phyloP scores from a whole-genome alignment of 345 rosid species.

The Lepidium didymum region DNA sequence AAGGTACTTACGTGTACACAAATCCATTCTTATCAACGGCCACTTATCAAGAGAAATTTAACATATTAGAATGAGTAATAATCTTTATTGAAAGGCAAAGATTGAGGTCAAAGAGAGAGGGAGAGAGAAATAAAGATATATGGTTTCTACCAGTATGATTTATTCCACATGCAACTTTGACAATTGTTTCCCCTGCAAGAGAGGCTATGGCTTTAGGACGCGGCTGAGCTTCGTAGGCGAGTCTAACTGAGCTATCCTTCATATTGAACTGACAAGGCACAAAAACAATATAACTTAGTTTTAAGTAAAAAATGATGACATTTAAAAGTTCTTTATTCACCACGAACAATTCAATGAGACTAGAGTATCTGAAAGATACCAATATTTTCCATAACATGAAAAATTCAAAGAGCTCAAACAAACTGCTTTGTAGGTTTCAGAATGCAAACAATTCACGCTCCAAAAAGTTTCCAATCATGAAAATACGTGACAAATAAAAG shows the following conservation, averaged over 20 bases:
- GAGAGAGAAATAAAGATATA: not conserved
- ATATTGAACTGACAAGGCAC: conserved; percentile 59
- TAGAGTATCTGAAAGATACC: not conserved
- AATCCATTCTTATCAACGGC: conserved; percentile 81
- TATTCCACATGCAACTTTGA: conserved; percentile 92
- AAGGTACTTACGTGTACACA: conserved; percentile 84
- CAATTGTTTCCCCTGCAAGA: conserved; percentile 72
- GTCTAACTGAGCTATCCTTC: conserved; percentile 86
- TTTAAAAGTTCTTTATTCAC: not conserved
- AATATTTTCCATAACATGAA: not conserved
- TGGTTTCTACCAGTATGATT: conserved; percentile 78
- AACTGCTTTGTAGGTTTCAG: not conserved
- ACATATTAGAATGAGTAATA: not conserved
- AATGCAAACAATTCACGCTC: not conserved
- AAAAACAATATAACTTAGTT: not conserved
- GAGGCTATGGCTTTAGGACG: conserved; percentile 76
- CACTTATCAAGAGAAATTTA: conserved; percentile 45
- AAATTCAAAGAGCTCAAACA: not conserved
- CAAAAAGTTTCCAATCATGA: not conserved
- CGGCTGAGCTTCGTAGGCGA: conserved; percentile 93
- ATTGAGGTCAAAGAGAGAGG: not conserved
- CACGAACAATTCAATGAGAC: not conserved
- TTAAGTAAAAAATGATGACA: not conserved
- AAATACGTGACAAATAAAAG: not conserved
- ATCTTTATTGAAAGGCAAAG: not conserved